Base-by-base conservation (phyloP, 139 green algal species). In the Chlamydomonas schloesseri region DNA sequence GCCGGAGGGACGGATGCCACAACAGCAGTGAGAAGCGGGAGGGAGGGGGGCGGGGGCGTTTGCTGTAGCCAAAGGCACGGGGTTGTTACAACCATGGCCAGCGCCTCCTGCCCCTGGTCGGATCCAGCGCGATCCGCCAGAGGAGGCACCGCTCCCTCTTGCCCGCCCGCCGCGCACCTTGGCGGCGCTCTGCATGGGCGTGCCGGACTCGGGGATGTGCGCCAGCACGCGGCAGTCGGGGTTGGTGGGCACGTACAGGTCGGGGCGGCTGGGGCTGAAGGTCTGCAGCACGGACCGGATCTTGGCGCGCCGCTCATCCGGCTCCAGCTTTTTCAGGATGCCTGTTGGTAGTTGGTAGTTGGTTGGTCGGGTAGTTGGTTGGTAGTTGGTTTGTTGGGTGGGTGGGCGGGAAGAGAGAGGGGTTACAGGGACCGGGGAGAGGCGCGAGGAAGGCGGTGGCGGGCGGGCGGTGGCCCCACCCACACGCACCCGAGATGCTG, bases 161-260 rank as follows among this genome's bases (percentile, higher is more conserved):
- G 2, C 60, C 24, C 60, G 15, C 24, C 24, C 26, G 18, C 18
- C 60, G 23, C 36, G 3, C 62, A 97, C 94, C 93, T 97, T 97
- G 24, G 93, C 93, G 50, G 96, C 93, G 31, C 91, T 96, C 91
- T 98, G 97, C 95, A 99, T 98, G 72, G 95, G 94, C 9, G 92
- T 90, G 31, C 92, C 94, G 53, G 77, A 93, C 76, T 95, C 90
- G 0, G 92, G 90, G 24, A 97, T 93, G 70, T 96, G 85, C 13
- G 70, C 68, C 26, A 95, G 58, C 50, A 99, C 92, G 0, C 91
- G 87, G 26, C 88, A 90, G 50, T 97, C 84, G 1, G 95, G 93
- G 90, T 98, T 96, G 34, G 94, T 98, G 42, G 97, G 97, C 73
- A 99, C 82, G 89, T 99, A 99, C 42, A 99, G 91, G 89, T 99